These are phyloP conservation scores for Ocimum tenuiflorum DNA, from an alignment of 257 asterid genomes.

Conservation along the genomic window DNA sequence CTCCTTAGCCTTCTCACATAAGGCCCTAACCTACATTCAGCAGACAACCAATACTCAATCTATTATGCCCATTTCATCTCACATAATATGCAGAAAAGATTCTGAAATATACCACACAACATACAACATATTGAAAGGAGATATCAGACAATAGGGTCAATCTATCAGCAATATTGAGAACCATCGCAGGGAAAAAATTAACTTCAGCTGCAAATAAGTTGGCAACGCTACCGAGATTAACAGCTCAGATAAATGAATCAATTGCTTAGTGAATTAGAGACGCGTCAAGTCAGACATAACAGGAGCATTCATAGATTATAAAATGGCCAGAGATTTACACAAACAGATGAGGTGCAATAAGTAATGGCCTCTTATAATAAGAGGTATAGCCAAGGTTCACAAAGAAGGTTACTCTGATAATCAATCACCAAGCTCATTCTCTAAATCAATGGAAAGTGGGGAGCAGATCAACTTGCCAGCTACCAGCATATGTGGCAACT, in stretches of 20 bases:
- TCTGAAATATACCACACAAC: background rate
- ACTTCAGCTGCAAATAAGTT: background rate
- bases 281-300: background rate
- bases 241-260: background rate
- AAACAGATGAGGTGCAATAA: background rate
- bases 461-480: background rate
- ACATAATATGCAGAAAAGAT: background rate
- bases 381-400: background rate
- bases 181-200: background rate
- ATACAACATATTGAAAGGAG: background rate
- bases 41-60: conserved; percentile 18
- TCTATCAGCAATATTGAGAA: conserved; percentile 2
- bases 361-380: background rate
- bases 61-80: conserved; percentile 3
- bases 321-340: background rate
- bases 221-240: conserved; percentile 8
- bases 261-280: background rate
- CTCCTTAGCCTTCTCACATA: conserved; percentile 69
- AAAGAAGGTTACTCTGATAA: background rate
- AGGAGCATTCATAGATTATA: background rate
- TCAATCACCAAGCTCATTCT: background rate
- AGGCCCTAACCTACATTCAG: conserved; percentile 41
- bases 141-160: conserved; percentile 7
- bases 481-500: background rate
- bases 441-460: background rate